Evolutionary conservation across 306 rosid genomes (phyloP).

Genomic region (Hippophae tibetana): DNA sequence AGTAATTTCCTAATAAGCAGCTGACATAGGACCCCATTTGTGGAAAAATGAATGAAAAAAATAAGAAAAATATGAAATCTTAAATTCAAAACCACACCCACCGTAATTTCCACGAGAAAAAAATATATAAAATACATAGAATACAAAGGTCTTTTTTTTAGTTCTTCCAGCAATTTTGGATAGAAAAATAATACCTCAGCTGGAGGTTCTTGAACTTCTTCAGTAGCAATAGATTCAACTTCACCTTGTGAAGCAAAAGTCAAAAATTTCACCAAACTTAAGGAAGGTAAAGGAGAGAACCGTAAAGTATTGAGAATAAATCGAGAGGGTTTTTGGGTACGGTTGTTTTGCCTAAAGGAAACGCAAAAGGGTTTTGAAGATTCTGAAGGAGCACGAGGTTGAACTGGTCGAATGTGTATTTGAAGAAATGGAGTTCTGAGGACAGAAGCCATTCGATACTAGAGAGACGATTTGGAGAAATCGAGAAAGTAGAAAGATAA

Average conservation of each 20-base stretch:
- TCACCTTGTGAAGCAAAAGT: constrained; percentile 48
- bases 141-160: too few species aligned
- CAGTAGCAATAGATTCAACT: constrained; percentile 30
- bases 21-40: too few species aligned
- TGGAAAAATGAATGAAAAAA: too few species aligned
- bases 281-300: constrained; percentile 22
- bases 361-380: constrained; percentile 17
- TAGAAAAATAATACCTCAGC: constrained; percentile 15
- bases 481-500: constrained; percentile 6
- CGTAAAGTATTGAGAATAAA: constrained; percentile 21
- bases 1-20: too few species aligned
- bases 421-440: constrained; percentile 36
- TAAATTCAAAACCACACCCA: too few species aligned
- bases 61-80: too few species aligned
- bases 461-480: constrained; percentile 2
- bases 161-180: too few species aligned
- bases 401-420: constrained; percentile 19
- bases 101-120: too few species aligned
- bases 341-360: constrained; percentile 17
- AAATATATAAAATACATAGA: too few species aligned
- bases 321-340: constrained; percentile 11
- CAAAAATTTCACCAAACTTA: constrained; percentile 32
- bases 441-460: constrained; percentile 39
- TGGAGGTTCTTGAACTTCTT: constrained; percentile 37
- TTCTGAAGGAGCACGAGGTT: constrained; percentile 11